Conservation (phyloP, 768 basidiomycete species). For the Antrodiella citrinella region DNA sequence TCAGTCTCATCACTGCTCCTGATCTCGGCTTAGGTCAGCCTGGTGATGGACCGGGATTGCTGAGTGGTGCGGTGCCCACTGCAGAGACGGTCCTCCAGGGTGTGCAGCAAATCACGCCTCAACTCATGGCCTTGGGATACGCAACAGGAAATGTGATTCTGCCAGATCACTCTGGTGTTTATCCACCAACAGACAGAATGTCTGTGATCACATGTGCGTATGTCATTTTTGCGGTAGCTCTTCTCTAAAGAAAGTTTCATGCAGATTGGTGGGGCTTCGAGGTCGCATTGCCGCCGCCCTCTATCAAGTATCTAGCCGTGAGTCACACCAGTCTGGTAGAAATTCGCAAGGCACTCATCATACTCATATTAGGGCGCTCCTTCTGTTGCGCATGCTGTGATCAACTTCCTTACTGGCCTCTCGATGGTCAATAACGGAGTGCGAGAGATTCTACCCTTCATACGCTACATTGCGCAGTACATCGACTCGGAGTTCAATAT, state of each 20-base stretch:
- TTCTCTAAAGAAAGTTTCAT: slow-evolving; percentile 1
- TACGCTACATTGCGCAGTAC: slow-evolving; percentile 76
- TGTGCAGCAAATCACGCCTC: slow-evolving; percentile 61
- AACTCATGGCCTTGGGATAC: slow-evolving; percentile 71
- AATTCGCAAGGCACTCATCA: not conserved
- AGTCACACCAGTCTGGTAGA: slow-evolving; percentile 17
- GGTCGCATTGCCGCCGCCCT: slow-evolving; percentile 63
- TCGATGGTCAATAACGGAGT: slow-evolving; percentile 65
- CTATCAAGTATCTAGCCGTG: slow-evolving; percentile 52
- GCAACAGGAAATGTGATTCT: slow-evolving; percentile 58
- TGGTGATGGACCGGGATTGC: slow-evolving; percentile 55
- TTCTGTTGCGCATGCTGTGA: slow-evolving; percentile 51
- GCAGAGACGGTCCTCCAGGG: slow-evolving; percentile 65
- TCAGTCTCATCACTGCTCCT: slow-evolving; percentile 52
- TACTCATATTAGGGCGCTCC: slow-evolving; percentile 37
- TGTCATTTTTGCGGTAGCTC: not conserved
- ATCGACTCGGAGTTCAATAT: slow-evolving; percentile 65
- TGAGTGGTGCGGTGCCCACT: slow-evolving; percentile 72
- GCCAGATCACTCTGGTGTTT: slow-evolving; percentile 63
- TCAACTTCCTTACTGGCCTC: slow-evolving; percentile 72
- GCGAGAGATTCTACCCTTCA: slow-evolving; percentile 76
- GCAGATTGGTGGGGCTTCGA: slow-evolving; percentile 92
- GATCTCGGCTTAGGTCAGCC: slow-evolving; percentile 70
- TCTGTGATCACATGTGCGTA: slow-evolving; percentile 71
- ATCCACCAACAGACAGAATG: slow-evolving; percentile 71